phyloP scores from a whole-genome alignment of 495 filamentous ascomycete species.

The Talaromyces liani region DNA sequence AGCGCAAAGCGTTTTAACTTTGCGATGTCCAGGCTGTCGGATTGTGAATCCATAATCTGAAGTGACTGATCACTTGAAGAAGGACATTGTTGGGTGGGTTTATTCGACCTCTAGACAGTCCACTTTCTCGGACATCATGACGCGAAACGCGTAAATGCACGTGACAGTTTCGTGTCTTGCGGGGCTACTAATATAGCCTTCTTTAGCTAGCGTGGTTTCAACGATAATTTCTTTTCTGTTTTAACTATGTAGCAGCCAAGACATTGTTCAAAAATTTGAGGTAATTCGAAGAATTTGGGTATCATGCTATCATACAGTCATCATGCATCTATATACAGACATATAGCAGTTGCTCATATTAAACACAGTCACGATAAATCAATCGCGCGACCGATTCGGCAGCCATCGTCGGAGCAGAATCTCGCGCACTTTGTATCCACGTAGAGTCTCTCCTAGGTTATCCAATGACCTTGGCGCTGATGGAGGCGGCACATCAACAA shows the following conservation, averaged over 20 bases:
- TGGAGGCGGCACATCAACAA: constrained; percentile 85
- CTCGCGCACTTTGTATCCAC: constrained; percentile 73
- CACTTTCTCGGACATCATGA: constrained; percentile 7
- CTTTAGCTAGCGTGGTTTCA: constrained; percentile 16
- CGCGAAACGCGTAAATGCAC: constrained; percentile 32
- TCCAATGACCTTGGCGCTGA: constrained; percentile 18
- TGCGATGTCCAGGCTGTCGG: constrained; percentile 42
- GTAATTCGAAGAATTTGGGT: not conserved
- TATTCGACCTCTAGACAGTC: not conserved
- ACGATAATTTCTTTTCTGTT: too few species aligned
- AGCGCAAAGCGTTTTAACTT: constrained; percentile 43
- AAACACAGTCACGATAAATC: constrained; percentile 6
- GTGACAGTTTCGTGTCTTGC: constrained; percentile 14
- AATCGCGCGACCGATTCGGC: constrained; percentile 70
- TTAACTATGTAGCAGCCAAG: too few species aligned
- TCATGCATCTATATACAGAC: not conserved
- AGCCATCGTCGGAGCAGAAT: constrained; percentile 76
- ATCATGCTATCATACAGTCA: constrained; percentile 7
- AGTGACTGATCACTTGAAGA: not conserved
- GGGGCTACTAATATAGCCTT: constrained; percentile 25
- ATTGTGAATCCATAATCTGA: constrained; percentile 34
- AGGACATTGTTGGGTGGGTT: not conserved
- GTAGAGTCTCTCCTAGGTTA: constrained; percentile 56
- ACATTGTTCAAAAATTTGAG: not conserved
- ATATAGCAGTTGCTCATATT: not conserved